A percentile compares a stretch with the other conserved stretches of the same genome.
phyloP scores from a whole-genome alignment of 2,329 filamentous ascomycete genomes.

The Penicillium janthinellum region DNA sequence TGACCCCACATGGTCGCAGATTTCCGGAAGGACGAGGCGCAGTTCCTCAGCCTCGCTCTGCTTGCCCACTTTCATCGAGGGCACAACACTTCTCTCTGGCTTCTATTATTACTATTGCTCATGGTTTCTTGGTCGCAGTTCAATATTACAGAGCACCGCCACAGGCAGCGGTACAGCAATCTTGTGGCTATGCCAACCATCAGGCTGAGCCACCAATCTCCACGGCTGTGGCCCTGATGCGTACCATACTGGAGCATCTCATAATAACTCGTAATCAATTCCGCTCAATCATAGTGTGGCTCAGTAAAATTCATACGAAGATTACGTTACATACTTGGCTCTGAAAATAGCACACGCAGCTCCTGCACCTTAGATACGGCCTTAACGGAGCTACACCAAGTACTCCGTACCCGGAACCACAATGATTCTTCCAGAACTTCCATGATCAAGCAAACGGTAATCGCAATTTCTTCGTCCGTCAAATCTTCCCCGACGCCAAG shows the following conservation, averaged over 20 bases:
- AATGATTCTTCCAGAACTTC: not conserved
- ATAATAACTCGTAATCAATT: not conserved
- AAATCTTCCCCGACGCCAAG: not conserved
- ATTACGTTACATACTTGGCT: not conserved
- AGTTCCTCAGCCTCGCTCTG: not conserved
- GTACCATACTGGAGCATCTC: not conserved
- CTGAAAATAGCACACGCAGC: slow-evolving; percentile 12
- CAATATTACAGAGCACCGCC: not conserved
- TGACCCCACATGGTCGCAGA: slow-evolving; percentile 18
- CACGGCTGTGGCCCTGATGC: not conserved
- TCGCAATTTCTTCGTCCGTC: too few relatives aligned
- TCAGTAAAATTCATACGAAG: too few relatives aligned
- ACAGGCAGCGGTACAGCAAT: not conserved
- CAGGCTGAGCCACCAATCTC: not conserved
- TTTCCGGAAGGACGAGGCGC: slow-evolving; percentile 18
- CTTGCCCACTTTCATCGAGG: not conserved
- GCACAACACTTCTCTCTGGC: too few relatives aligned
- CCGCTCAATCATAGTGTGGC: too few relatives aligned
- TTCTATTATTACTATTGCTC: not conserved
- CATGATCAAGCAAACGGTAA: not conserved
- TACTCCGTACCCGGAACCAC: not conserved
- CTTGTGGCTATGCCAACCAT: not conserved
- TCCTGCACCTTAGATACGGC: not conserved
- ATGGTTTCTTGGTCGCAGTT: not conserved
- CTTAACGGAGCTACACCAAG: slow-evolving; percentile 12